Base-by-base conservation (phyloP, 805 yeast species). In the Saccharomyces eubayanus region DNA sequence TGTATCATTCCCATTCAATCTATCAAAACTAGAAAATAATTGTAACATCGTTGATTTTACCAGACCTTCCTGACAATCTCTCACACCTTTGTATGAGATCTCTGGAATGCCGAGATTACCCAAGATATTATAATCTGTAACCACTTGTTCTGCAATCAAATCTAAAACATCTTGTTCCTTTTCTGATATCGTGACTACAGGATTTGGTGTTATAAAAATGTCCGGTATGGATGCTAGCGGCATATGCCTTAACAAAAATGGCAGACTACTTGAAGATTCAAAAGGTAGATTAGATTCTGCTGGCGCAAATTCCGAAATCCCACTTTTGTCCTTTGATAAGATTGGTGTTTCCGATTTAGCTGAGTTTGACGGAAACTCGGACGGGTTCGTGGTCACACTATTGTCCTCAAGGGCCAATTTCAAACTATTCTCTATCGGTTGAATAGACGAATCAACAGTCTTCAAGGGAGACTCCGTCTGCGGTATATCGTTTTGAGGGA, bases 141-240 rank as follows among this genome's bases (percentile, higher is more conserved):
- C 66, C 36, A 68, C 59, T 45, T 68, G 71, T 40, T 67, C 71
- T 28, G 64, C 57, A 12, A 68, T 46, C 8, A 66, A 50, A 48
- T 63, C 59, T 28, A 68, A 72, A 10, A 66, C 55, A 48, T 59
- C 53, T 46, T 60, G 61, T 11, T 62, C 51, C 8, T 51, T 55
- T 6, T 49, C 51, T 8, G 52, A 54, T 1, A 62, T 47, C 2
- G 57, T 54, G 5, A 66, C 56, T 1, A 52, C 46, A 2, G 70
- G 68, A 46, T 63, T 66, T 2, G 59, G 50, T 27, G 49, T 51
- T 6, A 61, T 68, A 57, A 82, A 82, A 12, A 65, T 60, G 14
- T 74, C 72, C 0, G 95, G 92, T 10, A 87, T 81, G 0, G 87
- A 77, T 47, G 77, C 73, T 0, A 84, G 72, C 20, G 88, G 84